Evolutionary conservation across 805 yeast genomes (phyloP).

Genomic region (Komagataella pseudopastoris): DNA sequence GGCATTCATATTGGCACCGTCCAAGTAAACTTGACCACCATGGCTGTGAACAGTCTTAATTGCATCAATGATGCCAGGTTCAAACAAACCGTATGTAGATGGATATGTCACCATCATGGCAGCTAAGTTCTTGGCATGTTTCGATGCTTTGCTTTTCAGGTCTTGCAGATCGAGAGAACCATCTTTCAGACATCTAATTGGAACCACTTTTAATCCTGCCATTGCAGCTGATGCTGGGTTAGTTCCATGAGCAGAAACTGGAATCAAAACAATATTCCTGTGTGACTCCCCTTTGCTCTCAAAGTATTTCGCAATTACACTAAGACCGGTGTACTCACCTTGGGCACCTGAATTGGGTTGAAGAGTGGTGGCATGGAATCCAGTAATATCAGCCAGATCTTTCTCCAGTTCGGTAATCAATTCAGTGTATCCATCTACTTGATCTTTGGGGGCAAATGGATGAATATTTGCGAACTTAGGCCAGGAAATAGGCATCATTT

Average conservation of each 20-base stretch:
- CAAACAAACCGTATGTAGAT: slow-evolving; percentile 92
- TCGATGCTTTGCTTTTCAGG: slow-evolving; percentile 54
- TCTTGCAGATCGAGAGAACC: slow-evolving; percentile 83
- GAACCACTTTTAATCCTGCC: slow-evolving; percentile 89
- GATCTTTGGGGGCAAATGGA: slow-evolving; percentile 85
- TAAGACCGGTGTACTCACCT: slow-evolving; percentile 92
- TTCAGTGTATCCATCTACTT: slow-evolving; percentile 78
- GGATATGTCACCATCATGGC: slow-evolving; percentile 97
- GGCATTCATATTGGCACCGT: slow-evolving; percentile 99
- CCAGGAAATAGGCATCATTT: slow-evolving; percentile 90
- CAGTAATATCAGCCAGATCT: slow-evolving; percentile 86
- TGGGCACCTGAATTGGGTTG: slow-evolving; percentile 99
- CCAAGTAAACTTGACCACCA: slow-evolving; percentile 95
- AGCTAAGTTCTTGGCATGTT: slow-evolving; percentile 60
- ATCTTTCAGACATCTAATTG: slow-evolving; percentile 73
- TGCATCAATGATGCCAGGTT: slow-evolving; percentile 78
- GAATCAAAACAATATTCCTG: slow-evolving; percentile 84
- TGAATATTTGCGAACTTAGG: slow-evolving; percentile 84
- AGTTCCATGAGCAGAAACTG: slow-evolving; percentile 97
- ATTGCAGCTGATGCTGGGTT: slow-evolving; percentile 98
- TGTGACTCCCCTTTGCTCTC: slow-evolving; percentile 54
- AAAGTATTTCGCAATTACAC: slow-evolving; percentile 72
- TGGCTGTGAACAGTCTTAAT: slow-evolving; percentile 70
- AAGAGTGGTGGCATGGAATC: slow-evolving; percentile 78
- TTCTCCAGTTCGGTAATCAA: slow-evolving; percentile 63